Conservation (phyloP, 352 stramenopile genomes). For the Phytophthora quininea region DNA sequence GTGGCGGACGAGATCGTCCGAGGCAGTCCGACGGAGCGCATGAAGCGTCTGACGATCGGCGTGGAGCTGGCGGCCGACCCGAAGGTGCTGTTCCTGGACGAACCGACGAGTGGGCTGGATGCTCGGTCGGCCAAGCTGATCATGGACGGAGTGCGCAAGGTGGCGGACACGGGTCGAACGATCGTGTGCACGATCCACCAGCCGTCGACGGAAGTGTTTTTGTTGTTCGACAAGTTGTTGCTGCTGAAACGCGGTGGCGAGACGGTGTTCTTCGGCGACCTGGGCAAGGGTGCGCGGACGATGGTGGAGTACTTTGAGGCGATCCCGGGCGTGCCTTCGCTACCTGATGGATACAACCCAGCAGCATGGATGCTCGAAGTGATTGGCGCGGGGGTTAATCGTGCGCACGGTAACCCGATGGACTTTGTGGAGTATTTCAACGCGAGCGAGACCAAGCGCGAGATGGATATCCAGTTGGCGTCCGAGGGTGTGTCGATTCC, state of each 20-base stretch:
- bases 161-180: conserved; percentile 68
- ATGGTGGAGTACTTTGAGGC: conserved; percentile 71
- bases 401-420: conserved; percentile 15
- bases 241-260: conserved; percentile 85
- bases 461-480: conserved; percentile 29
- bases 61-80: conserved; percentile 88
- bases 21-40: conserved; percentile 44
- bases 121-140: conserved; percentile 62
- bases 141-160: conserved; percentile 71
- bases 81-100: conserved; percentile 77
- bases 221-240: conserved; percentile 83
- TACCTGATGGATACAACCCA: conserved; percentile 79
- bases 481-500: conserved; percentile 33
- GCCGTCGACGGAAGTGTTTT: conserved; percentile 85
- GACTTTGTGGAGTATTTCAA: conserved; percentile 37
- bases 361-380: conserved; percentile 89
- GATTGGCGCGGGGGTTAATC: conserved; percentile 65
- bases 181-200: conserved; percentile 93
- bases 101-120: conserved; percentile 64
- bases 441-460: conserved; percentile 26
- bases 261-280: conserved; percentile 83
- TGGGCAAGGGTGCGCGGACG: conserved; percentile 56
- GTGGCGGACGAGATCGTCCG: conserved; percentile 45
- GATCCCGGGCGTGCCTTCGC: conserved; percentile 54
- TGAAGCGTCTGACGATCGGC: conserved; percentile 70